Evolutionary conservation across 2,329 filamentous ascomycete genomes (phyloP), one percentile per base, ranked within the genome.

Genomic region (Geosmithia flava): DNA sequence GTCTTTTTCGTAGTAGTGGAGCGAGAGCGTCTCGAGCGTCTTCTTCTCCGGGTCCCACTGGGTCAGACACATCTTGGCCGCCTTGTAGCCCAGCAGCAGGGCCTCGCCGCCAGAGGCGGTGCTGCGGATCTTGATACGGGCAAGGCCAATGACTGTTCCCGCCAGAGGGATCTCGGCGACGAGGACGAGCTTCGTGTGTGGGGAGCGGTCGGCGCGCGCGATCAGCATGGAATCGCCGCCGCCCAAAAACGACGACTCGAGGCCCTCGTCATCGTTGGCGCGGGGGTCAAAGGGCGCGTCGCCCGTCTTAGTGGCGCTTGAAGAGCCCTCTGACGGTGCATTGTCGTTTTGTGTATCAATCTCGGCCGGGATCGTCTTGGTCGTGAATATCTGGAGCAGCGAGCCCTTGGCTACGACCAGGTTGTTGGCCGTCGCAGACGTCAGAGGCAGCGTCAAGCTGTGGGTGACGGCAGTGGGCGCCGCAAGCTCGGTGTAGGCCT

Each of bases 1-100:
- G 60, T 96, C 90, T 62, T 93, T 87, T 65, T 98, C 93, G 68
- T 97, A 98, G 72, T 90, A 97, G 69, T 98, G 93, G 58, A 98
- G 91, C 47, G 91, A 97, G 53, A 93, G 80, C 47, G 91, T 97
- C 56, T 84, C 82, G 56, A 97, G 81, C 47, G 79, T 78, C 64
- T 86, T 76, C 55, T 80, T 81, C 61, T 85, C 80, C 8, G 87
- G 81, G 62, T 97, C 87, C 93, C 93, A 98, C 68, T 96, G 87
- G 49, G 95, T 75, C 63, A 98, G 72, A 64, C 87, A 94, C 60
- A 97, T 76, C 68, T 95, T 95, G 42, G 93, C 93, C 67, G 95
- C 89, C 59, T 85, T 85, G 66, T 91, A 85, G 1, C 88, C 85
- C 49, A 97, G 65, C 48, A 98, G 70, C 48, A 98, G 72, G 44